phyloP scores from a whole-genome alignment of 2,329 filamentous ascomycete genomes.

The Aspergillus bombycis region DNA sequence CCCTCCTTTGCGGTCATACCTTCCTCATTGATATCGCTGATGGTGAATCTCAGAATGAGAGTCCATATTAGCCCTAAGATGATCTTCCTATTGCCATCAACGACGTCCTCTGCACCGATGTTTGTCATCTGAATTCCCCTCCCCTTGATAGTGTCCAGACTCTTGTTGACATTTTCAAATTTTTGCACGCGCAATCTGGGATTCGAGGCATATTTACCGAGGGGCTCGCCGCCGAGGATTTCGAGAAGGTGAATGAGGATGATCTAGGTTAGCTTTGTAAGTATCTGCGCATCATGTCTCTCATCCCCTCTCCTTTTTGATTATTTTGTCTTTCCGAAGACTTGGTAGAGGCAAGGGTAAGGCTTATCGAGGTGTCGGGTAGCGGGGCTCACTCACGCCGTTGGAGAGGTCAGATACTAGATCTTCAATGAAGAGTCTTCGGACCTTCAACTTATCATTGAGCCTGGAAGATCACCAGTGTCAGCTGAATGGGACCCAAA shows the following conservation, averaged over 20 bases:
- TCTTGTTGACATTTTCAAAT: slow-evolving; percentile 97
- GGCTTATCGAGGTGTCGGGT: neutral
- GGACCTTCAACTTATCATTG: slow-evolving; percentile 86
- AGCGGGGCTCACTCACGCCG: slow-evolving; percentile 66
- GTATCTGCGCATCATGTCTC: neutral
- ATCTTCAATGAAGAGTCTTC: slow-evolving; percentile 80
- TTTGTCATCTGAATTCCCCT: slow-evolving; percentile 97
- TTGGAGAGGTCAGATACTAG: slow-evolving; percentile 88
- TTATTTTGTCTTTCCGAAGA: neutral
- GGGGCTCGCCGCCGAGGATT: slow-evolving; percentile 89
- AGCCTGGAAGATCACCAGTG: slow-evolving; percentile 63
- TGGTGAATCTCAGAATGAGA: slow-evolving; percentile 95
- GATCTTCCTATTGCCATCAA: slow-evolving; percentile 97
- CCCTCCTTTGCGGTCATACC: slow-evolving; percentile 98
- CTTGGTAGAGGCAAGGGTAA: neutral
- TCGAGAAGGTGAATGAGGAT: slow-evolving; percentile 96
- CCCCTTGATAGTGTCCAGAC: slow-evolving; percentile 88
- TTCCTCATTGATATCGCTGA: slow-evolving; percentile 97
- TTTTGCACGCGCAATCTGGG: slow-evolving; percentile 94
- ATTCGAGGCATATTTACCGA: slow-evolving; percentile 94
- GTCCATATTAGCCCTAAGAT: slow-evolving; percentile 98
- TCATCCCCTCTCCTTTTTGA: too few relatives aligned
- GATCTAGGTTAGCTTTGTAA: slow-evolving; percentile 59
- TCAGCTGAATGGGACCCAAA: neutral
- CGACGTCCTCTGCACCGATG: slow-evolving; percentile 96